These are phyloP conservation scores for Neurospora africana DNA, from an alignment of 495 filamentous ascomycete genomes.

Conservation along the genomic window DNA sequence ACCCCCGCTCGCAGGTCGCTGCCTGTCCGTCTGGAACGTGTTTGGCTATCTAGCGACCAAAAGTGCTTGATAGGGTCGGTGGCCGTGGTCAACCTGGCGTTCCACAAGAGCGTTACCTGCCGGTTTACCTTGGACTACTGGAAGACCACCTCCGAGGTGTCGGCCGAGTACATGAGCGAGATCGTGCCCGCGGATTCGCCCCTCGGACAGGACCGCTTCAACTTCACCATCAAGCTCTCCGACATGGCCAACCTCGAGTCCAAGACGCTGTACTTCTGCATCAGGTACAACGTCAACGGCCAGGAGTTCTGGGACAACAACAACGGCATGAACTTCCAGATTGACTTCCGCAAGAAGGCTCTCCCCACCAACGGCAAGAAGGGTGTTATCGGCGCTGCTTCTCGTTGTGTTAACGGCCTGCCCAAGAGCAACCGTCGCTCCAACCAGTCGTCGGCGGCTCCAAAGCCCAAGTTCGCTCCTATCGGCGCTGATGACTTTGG, in stretches of 20 bases:
- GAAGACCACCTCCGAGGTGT: constrained; percentile 93
- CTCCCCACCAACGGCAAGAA: constrained; percentile 47
- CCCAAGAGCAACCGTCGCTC: constrained; percentile 64
- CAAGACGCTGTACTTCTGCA: constrained; percentile 85
- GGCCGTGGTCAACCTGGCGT: constrained; percentile 79
- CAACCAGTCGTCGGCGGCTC: constrained; percentile 29
- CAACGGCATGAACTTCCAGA: constrained; percentile 69
- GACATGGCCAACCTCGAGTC: constrained; percentile 82
- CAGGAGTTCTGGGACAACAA: constrained; percentile 97
- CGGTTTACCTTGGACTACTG: constrained; percentile 95
- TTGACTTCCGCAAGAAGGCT: constrained; percentile 76
- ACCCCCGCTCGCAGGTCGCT: constrained; percentile 48
- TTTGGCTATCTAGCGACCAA: constrained; percentile 80
- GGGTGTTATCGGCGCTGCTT: constrained; percentile 34
- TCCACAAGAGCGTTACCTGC: constrained; percentile 78
- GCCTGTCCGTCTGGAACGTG: constrained; percentile 66
- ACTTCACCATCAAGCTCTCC: constrained; percentile 85
- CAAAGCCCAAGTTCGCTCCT: constrained; percentile 53
- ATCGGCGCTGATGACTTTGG: constrained; percentile 63
- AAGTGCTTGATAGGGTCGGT: constrained; percentile 73
- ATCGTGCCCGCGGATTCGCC: constrained; percentile 54
- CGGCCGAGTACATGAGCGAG: constrained; percentile 77
- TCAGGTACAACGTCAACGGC: constrained; percentile 76
- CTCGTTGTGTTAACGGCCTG: constrained; percentile 49
- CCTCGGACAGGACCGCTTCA: constrained; percentile 75